Conservation (phyloP, 176 grass and related monocot genomes). For the Oryza longistaminata region DNA sequence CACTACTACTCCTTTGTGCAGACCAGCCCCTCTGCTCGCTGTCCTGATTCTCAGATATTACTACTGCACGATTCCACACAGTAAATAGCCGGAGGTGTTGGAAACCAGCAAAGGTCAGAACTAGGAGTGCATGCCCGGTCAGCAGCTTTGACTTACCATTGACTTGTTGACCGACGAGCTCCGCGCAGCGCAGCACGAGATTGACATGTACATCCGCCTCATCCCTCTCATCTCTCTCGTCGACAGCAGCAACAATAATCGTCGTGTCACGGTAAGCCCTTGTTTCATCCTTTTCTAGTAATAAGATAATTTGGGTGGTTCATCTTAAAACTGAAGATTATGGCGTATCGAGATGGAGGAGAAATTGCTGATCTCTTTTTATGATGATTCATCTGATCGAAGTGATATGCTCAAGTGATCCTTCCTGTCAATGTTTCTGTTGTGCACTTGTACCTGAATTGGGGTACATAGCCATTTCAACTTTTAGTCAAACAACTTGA, state of each 20-base stretch:
- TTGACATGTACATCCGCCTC: conserved; percentile 58
- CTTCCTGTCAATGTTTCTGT: not conserved
- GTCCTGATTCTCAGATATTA: no score
- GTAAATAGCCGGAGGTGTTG: no score
- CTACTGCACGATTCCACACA: no score
- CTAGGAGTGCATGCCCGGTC: no score
- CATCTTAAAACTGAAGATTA: not conserved
- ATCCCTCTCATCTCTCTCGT: conserved; percentile 63
- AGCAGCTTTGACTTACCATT: no score
- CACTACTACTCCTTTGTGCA: no score
- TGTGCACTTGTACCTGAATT: not conserved
- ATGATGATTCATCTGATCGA: not conserved
- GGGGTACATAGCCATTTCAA: not conserved
- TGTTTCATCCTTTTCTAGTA: not conserved
- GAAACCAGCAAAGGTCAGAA: no score
- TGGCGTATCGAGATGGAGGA: not conserved
- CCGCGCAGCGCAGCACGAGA: conserved; percentile 41
- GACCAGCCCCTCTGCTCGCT: no score
- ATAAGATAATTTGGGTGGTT: not conserved
- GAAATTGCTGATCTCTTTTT: not conserved
- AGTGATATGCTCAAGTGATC: not conserved
- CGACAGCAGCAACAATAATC: not conserved
- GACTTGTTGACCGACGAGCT: no score
- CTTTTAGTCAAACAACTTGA: not conserved
- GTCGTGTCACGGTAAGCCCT: not conserved